Evolutionary conservation across 2,329 filamentous ascomycete genomes (phyloP).

Genomic region (Trichophyton rubrum): DNA sequence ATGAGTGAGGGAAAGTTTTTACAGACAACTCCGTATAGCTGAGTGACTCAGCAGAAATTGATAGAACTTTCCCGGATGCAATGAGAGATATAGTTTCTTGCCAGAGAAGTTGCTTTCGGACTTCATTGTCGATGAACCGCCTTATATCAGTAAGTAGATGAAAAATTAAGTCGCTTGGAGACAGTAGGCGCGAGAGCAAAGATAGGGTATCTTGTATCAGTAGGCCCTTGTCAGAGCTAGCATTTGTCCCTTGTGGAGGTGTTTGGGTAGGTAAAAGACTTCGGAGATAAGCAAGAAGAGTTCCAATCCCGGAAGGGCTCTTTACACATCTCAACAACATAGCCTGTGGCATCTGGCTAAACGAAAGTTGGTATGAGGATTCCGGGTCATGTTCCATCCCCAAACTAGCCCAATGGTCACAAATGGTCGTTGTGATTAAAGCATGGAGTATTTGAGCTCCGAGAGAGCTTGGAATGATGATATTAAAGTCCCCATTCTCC

Average conservation of each 20-base stretch:
- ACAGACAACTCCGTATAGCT: conserved; percentile 24
- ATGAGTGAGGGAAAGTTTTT: conserved; percentile 28
- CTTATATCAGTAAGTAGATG: conserved; percentile 37
- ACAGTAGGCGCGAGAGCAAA: conserved; percentile 32
- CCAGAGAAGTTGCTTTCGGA: conserved; percentile 46
- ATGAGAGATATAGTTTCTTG: conserved; percentile 49
- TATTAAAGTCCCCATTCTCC: conserved; percentile 36
- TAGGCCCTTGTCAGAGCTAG: conserved; percentile 24
- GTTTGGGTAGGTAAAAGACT: conserved; percentile 37
- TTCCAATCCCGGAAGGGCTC: conserved; percentile 66
- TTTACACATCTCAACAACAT: conserved; percentile 52
- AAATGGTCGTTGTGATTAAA: conserved; percentile 60
- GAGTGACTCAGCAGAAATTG: conserved; percentile 44
- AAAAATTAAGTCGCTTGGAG: conserved; percentile 30
- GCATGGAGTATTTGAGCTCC: conserved; percentile 63
- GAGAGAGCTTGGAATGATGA: conserved; percentile 52
- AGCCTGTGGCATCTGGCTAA: conserved; percentile 24
- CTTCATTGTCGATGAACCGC: conserved; percentile 26
- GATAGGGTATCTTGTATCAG: conserved; percentile 26
- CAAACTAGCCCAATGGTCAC: conserved; percentile 67
- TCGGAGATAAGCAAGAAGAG: conserved; percentile 58
- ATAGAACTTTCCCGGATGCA: conserved; percentile 48
- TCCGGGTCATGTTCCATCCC: conserved; percentile 30
- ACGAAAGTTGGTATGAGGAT: conserved; percentile 7
- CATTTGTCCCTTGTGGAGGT: conserved; percentile 18